Percentiles rank a stretch among this genome's conserved stretches.
phyloP scores from a whole-genome alignment of 176 grass and related monocot genomes.

The Aegilops umbellulata region DNA sequence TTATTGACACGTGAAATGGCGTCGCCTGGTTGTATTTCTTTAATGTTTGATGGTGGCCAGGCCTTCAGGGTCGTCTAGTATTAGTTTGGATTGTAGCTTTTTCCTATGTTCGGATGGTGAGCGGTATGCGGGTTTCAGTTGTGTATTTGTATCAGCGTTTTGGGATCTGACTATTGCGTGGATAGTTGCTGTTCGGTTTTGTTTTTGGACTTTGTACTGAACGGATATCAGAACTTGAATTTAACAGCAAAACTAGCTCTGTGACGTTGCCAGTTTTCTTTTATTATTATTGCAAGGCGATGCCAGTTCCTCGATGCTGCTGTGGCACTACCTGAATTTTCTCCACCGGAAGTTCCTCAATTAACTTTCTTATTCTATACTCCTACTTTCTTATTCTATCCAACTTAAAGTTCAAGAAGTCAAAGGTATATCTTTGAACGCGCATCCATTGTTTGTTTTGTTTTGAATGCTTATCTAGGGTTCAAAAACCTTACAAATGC shows the following conservation, averaged over 20 bases:
- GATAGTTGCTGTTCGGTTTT: slow-evolving; percentile 17
- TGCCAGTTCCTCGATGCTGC: too few species aligned
- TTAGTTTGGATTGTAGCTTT: slow-evolving; percentile 12
- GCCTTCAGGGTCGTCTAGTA: background rate
- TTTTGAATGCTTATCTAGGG: too few species aligned
- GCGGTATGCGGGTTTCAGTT: background rate
- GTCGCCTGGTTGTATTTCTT: background rate
- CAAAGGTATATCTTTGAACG: too few species aligned
- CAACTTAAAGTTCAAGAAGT: too few species aligned
- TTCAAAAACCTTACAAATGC: too few species aligned
- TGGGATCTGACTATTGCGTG: slow-evolving; percentile 9
- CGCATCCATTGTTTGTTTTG: too few species aligned
- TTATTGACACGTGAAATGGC: background rate
- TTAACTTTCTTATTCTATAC: too few species aligned
- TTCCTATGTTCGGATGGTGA: slow-evolving; percentile 14
- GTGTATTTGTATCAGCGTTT: slow-evolving; percentile 21
- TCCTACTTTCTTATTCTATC: too few species aligned
- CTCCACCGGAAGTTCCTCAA: too few species aligned
- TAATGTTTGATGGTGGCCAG: slow-evolving; percentile 6
- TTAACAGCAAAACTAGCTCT: background rate
- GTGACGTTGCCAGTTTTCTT: background rate
- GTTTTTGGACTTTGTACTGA: background rate
- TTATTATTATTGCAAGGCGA: too few species aligned
- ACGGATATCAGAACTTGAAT: background rate
- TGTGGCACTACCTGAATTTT: too few species aligned